Evolutionary conservation across 225 moss, liverwort and hornwort species (phyloP).

Genomic region (Thuidium tamariscinum): DNA sequence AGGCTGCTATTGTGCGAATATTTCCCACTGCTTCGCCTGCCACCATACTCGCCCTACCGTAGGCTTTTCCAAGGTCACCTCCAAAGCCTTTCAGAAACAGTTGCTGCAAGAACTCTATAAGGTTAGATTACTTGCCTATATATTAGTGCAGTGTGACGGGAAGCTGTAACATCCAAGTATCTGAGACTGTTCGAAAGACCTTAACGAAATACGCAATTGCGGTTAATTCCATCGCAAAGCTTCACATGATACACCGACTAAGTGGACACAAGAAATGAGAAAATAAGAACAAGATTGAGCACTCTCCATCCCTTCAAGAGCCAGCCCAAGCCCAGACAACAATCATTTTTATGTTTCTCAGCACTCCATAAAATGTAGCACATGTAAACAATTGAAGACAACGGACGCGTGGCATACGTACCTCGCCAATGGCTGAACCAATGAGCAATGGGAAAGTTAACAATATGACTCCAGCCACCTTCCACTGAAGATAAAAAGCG

Average conservation of each 20-base stretch:
- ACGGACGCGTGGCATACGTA: background rate
- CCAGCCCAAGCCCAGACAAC: background rate
- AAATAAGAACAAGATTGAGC: background rate
- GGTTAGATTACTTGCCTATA: background rate
- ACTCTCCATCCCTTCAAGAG: background rate
- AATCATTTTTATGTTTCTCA: background rate
- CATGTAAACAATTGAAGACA: background rate
- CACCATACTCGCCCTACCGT: constrained; percentile 63
- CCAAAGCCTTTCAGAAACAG: constrained; percentile 61
- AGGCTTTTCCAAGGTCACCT: constrained; percentile 61
- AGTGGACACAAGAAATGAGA: background rate
- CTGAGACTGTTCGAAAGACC: background rate
- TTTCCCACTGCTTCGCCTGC: constrained; percentile 79
- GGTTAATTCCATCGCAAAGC: background rate
- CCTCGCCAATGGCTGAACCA: constrained; percentile 86
- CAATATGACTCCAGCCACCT: constrained; percentile 77
- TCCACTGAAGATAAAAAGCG: constrained; percentile 82
- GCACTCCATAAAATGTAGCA: background rate
- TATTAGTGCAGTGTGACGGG: background rate
- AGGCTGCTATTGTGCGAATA: constrained; percentile 66
- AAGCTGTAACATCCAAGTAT: background rate
- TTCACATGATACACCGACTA: background rate
- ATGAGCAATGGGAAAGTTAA: constrained; percentile 82
- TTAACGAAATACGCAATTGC: background rate
- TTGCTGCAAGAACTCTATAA: constrained; percentile 26